These are phyloP conservation scores for Macrotyloma uniflorum DNA, from an alignment of 306 rosid species.

Conservation along the genomic window DNA sequence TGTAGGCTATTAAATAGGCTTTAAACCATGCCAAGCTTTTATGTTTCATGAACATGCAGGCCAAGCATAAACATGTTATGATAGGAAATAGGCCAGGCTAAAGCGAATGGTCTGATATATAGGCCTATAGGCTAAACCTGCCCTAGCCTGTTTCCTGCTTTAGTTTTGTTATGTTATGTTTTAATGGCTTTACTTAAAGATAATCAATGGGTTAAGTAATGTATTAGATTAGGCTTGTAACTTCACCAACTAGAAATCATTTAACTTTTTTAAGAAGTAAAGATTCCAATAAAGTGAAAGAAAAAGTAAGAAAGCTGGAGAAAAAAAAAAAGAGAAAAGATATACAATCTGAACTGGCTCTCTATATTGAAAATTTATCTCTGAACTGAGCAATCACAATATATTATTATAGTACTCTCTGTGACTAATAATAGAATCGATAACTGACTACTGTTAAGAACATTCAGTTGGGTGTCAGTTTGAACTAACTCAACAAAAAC, in stretches of 20 bases:
- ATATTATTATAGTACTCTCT: no score
- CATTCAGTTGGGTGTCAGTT: no score
- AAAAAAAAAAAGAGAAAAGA: not conserved
- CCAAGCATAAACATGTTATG: not conserved
- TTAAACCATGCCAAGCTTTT: not conserved
- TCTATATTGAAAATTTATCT: not conserved
- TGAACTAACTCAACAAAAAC: no score
- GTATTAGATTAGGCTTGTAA: not conserved
- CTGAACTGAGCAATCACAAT: not conserved
- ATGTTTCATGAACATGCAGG: not conserved
- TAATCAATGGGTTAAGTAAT: not conserved
- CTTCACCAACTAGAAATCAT: not conserved
- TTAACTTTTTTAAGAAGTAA: not conserved
- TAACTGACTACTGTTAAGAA: no score
- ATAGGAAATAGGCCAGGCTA: not conserved
- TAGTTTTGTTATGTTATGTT: slow-evolving; percentile 6
- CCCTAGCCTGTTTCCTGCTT: not conserved
- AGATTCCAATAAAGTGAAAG: not conserved
- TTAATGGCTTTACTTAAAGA: slow-evolving; percentile 3
- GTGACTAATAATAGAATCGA: no score
- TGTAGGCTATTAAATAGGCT: not conserved
- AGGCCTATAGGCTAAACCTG: not conserved
- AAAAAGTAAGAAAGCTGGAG: not conserved
- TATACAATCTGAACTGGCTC: no score
- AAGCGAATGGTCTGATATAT: slow-evolving; percentile 1